Conservation (phyloP, 352 stramenopile genomes). For the Pseudoperonospora humuli region DNA sequence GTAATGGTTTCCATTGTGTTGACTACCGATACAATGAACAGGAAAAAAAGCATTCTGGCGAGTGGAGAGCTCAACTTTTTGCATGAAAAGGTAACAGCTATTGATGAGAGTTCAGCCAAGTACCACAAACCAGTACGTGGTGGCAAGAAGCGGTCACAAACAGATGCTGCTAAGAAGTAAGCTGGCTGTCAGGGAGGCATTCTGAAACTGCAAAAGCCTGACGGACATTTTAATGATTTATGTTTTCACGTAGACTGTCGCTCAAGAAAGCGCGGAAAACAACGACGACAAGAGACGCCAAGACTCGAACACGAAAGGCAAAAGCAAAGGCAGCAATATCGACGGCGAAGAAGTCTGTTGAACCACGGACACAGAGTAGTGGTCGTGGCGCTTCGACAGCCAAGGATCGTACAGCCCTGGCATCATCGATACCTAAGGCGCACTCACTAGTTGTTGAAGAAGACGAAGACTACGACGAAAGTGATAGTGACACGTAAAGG, state of each 20-base stretch:
- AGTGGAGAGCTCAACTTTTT: conserved; percentile 42
- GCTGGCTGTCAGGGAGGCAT: not conserved
- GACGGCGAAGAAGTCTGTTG: conserved; percentile 1
- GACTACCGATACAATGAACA: conserved; percentile 5
- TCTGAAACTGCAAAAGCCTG: not conserved
- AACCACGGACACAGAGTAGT: conserved; percentile 2
- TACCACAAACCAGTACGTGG: conserved; percentile 36
- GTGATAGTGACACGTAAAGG: conserved; percentile 40
- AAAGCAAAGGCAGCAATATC: not conserved
- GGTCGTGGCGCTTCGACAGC: not conserved
- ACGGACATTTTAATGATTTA: not conserved
- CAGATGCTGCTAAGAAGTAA: conserved; percentile 17
- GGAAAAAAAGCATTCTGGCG: conserved; percentile 46
- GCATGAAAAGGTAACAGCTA: conserved; percentile 39
- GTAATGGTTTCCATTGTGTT: not conserved
- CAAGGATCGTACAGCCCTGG: not conserved
- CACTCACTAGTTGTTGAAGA: conserved; percentile 37
- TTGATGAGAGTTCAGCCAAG: conserved; percentile 55
- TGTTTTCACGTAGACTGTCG: conserved; percentile 4
- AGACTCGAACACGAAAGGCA: not conserved
- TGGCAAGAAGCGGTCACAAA: conserved; percentile 20
- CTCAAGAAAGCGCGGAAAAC: conserved; percentile 18
- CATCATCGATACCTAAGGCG: not conserved
- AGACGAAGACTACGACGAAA: conserved; percentile 72
- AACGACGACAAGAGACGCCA: conserved; percentile 8